Conservation (phyloP, 805 yeast species). For the Metschnikowia anglica region DNA sequence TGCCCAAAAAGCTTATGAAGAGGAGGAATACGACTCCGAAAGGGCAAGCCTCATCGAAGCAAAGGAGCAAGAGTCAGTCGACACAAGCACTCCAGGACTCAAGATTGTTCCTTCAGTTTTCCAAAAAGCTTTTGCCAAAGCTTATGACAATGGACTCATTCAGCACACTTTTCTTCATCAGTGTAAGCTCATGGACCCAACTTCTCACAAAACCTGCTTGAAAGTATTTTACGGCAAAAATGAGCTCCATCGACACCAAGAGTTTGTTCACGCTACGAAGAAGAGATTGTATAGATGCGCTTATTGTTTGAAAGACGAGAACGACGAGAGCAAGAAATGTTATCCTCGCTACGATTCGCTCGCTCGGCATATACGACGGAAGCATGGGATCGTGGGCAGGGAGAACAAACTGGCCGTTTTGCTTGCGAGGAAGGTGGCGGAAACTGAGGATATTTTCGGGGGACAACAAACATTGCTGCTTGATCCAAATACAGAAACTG, state of each 20-base stretch:
- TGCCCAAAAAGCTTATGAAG: slow-evolving; percentile 8
- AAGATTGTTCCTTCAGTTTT: slow-evolving; percentile 14
- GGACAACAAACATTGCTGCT: neutral
- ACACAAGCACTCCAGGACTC: slow-evolving; percentile 4
- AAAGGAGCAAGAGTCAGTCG: slow-evolving; percentile 3
- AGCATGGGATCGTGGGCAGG: slow-evolving; percentile 45
- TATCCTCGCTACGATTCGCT: slow-evolving; percentile 46
- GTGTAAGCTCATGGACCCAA: slow-evolving; percentile 40
- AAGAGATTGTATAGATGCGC: slow-evolving; percentile 43
- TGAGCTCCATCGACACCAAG: slow-evolving; percentile 45
- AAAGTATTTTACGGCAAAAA: slow-evolving; percentile 46
- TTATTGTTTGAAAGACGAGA: slow-evolving; percentile 33
- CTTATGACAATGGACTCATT: slow-evolving; percentile 12
- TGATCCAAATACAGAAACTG: neutral
- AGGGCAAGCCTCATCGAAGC: slow-evolving; percentile 6
- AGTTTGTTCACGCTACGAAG: slow-evolving; percentile 46
- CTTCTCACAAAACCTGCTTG: slow-evolving; percentile 31
- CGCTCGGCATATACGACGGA: slow-evolving; percentile 44
- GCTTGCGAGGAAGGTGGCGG: slow-evolving; percentile 44
- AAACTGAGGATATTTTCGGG: slow-evolving; percentile 13
- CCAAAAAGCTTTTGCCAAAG: slow-evolving; percentile 14
- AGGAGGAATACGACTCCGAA: slow-evolving; percentile 11
- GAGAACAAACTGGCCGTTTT: slow-evolving; percentile 46
- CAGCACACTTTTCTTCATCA: slow-evolving; percentile 31
- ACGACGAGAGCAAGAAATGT: slow-evolving; percentile 37